Evolutionary conservation across 805 yeast genomes (phyloP), one percentile per base, ranked within the genome.

Genomic region (Kregervanrija delftensis): DNA sequence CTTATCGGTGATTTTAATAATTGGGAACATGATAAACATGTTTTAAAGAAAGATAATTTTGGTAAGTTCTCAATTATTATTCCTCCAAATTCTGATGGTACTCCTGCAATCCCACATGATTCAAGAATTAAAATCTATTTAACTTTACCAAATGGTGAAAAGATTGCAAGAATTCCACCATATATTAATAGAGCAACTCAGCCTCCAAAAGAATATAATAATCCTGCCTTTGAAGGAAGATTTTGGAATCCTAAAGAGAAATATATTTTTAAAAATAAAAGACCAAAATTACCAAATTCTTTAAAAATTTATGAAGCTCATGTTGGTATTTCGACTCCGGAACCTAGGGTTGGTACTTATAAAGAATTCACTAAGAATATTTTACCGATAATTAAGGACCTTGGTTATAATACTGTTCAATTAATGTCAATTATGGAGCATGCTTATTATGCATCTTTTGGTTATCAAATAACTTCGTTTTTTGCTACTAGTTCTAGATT

Each of bases 351-450:
- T 42, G 96, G 96, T 2, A 66, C 91, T 11, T 91, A 91, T 65
- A 80, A 77, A 52, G 95, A 91, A 61, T 91, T 91, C 63, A 84
- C 96, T 11, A 53, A 68, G 38, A 81, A 86, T 51, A 73, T 89
- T 11, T 73, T 91, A 49, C 98, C 98, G n/a, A 73, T 83, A 38
- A 86, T 91, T 53, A 80, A 79, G 54, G 77, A 83, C 50, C 72
- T 90, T 48, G 97, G 97, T 33, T 91, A 91, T 64, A 88, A 93
- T 63, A 81, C 96, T 4, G 84, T 91, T 55, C 99, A 91, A 66
- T 72, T 91, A 59, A 91, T 91, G 99, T 97, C 99, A 0, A 76
- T 91, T 37, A 91, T 91, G 99, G 99, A 91, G 65, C 99, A 91
- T 63, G 98, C 99, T 1, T 91, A 91, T 62, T 91, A 91, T 63